phyloP scores from a whole-genome alignment of 805 yeast species.

The Zygoascus biomembranicola region DNA sequence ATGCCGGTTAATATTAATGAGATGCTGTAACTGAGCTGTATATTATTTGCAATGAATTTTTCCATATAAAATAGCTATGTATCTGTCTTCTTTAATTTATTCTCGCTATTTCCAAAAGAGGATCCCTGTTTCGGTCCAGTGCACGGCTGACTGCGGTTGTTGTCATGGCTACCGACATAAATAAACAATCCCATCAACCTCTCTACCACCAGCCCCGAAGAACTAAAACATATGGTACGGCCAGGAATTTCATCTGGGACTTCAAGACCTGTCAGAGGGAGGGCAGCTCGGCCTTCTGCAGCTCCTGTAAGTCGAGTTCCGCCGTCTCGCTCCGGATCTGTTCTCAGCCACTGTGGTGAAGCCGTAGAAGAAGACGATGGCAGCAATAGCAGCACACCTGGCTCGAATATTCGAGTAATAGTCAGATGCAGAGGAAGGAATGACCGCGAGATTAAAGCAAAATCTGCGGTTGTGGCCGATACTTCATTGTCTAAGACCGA shows the following conservation, averaged over 20 bases:
- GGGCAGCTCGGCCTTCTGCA: background rate
- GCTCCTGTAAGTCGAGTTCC: background rate
- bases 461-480: constrained; percentile 53
- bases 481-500: constrained; percentile 42
- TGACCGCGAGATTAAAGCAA: constrained; percentile 46
- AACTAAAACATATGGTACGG: background rate
- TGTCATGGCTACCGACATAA: background rate
- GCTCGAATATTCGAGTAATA: constrained; percentile 49
- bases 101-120: background rate
- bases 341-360: background rate
- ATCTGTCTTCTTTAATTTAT: background rate
- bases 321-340: background rate
- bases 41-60: background rate
- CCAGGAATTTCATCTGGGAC: background rate
- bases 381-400: constrained; percentile 8
- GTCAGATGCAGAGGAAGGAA: constrained; percentile 59
- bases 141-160: background rate
- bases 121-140: background rate
- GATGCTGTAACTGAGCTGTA: constrained; percentile 18
- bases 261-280: background rate
- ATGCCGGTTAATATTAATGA: constrained; percentile 60
- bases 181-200: background rate
- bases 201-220: background rate
- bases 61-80: background rate
- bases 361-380: background rate